phyloP scores from a whole-genome alignment of 139 green algal genomes.

The Limnomonas spitsbergensis region DNA sequence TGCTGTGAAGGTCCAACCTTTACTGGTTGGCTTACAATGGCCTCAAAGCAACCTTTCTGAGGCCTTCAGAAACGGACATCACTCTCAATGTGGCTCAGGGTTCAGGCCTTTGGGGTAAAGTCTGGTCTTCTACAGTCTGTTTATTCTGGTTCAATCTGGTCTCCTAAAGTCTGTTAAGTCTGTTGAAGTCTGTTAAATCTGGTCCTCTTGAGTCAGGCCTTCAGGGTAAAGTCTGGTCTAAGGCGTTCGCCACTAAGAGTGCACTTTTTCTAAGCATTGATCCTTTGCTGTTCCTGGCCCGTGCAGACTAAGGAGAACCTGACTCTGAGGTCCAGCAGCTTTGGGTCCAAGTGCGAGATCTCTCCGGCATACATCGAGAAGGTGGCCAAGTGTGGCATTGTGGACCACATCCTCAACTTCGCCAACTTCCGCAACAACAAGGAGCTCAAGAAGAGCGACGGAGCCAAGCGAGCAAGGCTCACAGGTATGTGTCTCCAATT shows the following conservation, averaged over 20 bases:
- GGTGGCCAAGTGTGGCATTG: slow-evolving; percentile 73
- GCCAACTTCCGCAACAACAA: slow-evolving; percentile 91
- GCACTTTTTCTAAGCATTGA: too few species aligned
- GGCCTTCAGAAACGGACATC: too few species aligned
- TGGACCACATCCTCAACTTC: slow-evolving; percentile 86
- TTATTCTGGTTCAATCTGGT: too few species aligned
- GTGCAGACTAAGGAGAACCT: slow-evolving; percentile 95
- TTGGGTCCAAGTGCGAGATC: slow-evolving; percentile 94
- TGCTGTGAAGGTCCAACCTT: background rate
- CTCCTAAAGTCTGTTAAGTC: too few species aligned
- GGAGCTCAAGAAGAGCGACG: slow-evolving; percentile 96
- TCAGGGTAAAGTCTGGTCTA: background rate
- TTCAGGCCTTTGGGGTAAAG: too few species aligned
- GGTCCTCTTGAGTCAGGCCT: too few species aligned
- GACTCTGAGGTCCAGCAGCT: slow-evolving; percentile 77
- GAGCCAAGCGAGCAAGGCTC: slow-evolving; percentile 79
- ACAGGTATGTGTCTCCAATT: slow-evolving; percentile 57
- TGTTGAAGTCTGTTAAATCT: too few species aligned
- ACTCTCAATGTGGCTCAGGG: too few species aligned
- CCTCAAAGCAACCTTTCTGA: background rate
- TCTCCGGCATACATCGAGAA: slow-evolving; percentile 88
- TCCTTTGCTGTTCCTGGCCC: too few species aligned
- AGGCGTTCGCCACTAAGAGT: background rate
- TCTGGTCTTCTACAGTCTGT: too few species aligned
- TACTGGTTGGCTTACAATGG: too few species aligned